These are phyloP conservation scores for Cocos nucifera DNA, from an alignment of 176 grass and related monocot species.

Conservation along the genomic window DNA sequence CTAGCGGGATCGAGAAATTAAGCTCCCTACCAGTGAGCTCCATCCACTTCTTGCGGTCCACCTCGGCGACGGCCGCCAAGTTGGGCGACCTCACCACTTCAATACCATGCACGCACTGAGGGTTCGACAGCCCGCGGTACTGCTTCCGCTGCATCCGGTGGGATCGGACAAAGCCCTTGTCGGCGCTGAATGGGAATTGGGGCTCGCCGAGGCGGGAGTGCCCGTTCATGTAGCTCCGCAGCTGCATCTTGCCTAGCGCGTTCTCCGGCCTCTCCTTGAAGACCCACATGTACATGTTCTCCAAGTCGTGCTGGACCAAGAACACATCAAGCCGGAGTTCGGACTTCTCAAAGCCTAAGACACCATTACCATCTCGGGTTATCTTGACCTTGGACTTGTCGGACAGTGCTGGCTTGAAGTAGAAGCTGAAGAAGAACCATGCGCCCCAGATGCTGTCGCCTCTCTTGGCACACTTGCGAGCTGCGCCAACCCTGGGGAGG, in stretches of 20 bases:
- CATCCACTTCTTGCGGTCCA: conserved; percentile 80
- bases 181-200: conserved; percentile 75
- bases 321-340: conserved; percentile 83
- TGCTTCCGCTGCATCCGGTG: conserved; percentile 98
- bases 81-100: conserved; percentile 67
- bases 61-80: conserved; percentile 47
- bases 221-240: conserved; percentile 97
- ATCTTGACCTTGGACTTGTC: conserved; percentile 82
- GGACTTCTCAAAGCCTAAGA: conserved; percentile 59
- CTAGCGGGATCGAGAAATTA: conserved; percentile 67
- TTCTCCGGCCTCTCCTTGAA: conserved; percentile 97
- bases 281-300: conserved; percentile 99
- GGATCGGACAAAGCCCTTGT: conserved; percentile 85
- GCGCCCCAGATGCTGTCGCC: conserved; percentile 96
- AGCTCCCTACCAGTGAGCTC: conserved; percentile 84
- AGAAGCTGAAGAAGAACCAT: conserved; percentile 99
- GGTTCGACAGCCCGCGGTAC: conserved; percentile 88
- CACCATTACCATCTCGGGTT: conserved; percentile 40
- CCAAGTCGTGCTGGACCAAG: conserved; percentile 98
- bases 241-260: conserved; percentile 96
- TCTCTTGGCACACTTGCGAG: conserved; percentile 76
- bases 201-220: conserved; percentile 77
- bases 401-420: conserved; percentile 78
- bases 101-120: conserved; percentile 95
- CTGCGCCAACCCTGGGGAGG: conserved; percentile 34